Conservation (phyloP, 805 yeast genomes). For the Pichia nanzhaoensis region DNA sequence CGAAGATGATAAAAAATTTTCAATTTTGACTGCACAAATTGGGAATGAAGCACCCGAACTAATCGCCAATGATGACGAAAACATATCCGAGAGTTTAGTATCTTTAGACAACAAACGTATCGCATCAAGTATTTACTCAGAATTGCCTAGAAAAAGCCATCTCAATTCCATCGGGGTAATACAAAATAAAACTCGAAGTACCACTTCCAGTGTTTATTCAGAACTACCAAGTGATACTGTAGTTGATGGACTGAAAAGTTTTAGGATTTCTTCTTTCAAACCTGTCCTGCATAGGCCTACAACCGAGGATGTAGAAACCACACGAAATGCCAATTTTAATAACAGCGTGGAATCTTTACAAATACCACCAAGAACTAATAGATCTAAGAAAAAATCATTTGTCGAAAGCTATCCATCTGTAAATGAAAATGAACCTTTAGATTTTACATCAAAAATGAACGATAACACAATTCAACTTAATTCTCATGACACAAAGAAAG, state of each 20-base stretch:
- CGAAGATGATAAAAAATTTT: constrained; percentile 8
- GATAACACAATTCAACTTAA: background rate
- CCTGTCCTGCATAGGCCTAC: constrained; percentile 4
- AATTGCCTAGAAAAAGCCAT: constrained; percentile 5
- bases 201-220: constrained; percentile 20
- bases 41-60: background rate
- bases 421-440: constrained; percentile 7
- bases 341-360: background rate
- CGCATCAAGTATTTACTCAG: constrained; percentile 21
- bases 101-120: constrained; percentile 11
- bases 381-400: background rate
- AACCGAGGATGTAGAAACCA: background rate
- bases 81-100: background rate
- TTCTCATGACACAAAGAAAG: background rate
- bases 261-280: constrained; percentile 7
- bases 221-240: constrained; percentile 8
- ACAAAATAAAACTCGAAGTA: no score
- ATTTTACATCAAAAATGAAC: background rate
- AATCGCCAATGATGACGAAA: background rate
- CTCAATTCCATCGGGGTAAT: no score
- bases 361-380: background rate
- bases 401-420: constrained; percentile 2
- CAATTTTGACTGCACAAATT: constrained; percentile 2
- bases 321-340: background rate
- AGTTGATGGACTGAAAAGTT: constrained; percentile 5